Conservation (phyloP, 2,329 filamentous ascomycete genomes). For the Phaeoacremonium minimum region DNA sequence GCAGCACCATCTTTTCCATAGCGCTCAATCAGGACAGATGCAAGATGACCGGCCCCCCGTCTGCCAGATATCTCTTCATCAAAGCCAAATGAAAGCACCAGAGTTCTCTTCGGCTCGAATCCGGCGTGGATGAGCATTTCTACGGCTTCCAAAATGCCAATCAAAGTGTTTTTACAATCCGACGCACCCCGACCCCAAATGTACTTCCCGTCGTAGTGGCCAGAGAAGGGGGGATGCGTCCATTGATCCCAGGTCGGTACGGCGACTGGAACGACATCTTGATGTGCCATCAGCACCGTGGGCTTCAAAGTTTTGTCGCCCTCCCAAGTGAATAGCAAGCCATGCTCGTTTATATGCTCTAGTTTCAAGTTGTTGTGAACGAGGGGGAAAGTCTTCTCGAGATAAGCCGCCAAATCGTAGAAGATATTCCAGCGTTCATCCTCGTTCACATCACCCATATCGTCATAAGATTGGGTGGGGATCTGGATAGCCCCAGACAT, state of each 20-base stretch:
- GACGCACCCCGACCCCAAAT: constrained; percentile 58
- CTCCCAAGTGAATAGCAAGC: constrained; percentile 53
- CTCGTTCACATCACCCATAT: constrained; percentile 46
- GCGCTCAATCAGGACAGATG: constrained; percentile 35
- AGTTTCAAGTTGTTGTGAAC: constrained; percentile 42
- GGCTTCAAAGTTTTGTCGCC: constrained; percentile 50
- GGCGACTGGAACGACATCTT: constrained; percentile 59
- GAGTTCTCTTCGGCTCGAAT: constrained; percentile 49
- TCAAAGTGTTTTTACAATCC: constrained; percentile 59
- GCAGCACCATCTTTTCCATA: constrained; percentile 52
- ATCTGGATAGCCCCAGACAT: constrained; percentile 45
- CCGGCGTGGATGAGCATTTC: constrained; percentile 49
- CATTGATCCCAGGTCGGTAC: constrained; percentile 45
- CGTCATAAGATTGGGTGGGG: constrained; percentile 50
- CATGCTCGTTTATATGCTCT: constrained; percentile 56
- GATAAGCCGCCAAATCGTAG: constrained; percentile 43
- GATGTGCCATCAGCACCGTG: constrained; percentile 57
- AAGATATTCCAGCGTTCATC: constrained; percentile 59
- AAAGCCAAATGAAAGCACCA: constrained; percentile 58
- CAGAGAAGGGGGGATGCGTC: constrained; percentile 57
- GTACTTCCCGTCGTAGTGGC: constrained; percentile 50
- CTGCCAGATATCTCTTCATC: constrained; percentile 57
- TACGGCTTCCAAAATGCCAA: constrained; percentile 51
- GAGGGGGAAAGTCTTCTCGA: constrained; percentile 46
- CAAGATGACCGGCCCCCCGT: constrained; percentile 45